phyloP scores from a whole-genome alignment of 257 asterid species.

The Primulina tabacum region DNA sequence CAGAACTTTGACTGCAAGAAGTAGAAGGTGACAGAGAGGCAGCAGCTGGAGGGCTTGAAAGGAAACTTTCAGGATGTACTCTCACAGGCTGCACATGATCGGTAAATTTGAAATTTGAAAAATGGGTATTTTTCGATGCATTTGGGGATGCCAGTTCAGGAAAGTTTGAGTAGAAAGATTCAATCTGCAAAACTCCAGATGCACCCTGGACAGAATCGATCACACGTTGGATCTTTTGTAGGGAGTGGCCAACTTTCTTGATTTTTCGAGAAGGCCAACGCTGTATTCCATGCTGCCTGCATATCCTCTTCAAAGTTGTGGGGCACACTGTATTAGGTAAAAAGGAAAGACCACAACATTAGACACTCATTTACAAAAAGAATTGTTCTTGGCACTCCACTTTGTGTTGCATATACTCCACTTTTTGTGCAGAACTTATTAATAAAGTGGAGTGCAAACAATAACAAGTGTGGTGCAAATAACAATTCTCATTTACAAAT shows the following conservation, averaged over 20 bases:
- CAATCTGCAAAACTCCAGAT: conserved; percentile 66
- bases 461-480: background rate
- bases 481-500: background rate
- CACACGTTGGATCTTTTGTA: conserved; percentile 83
- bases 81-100: conserved; percentile 30
- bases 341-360: conserved; percentile 9
- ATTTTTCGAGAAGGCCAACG: conserved; percentile 98
- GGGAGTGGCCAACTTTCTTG: conserved; percentile 91
- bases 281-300: conserved; percentile 85
- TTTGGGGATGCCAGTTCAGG: conserved; percentile 69
- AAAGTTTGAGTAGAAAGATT: conserved; percentile 72
- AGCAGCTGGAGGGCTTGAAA: conserved; percentile 30
- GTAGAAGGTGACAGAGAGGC: conserved; percentile 61
- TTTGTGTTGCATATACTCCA: too few species aligned
- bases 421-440: too few species aligned
- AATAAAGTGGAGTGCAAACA: background rate
- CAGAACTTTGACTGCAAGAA: conserved; percentile 67
- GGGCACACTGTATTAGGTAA: conserved; percentile 64
- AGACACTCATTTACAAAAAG: background rate
- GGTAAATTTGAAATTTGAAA: conserved; percentile 34
- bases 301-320: conserved; percentile 95
- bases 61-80: conserved; percentile 31
- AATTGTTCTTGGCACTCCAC: too few species aligned
- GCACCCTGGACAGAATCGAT: conserved; percentile 90
- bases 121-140: conserved; percentile 40